Base-by-base conservation (phyloP, 805 yeast species). In the Yamadazyma ubonensis region DNA sequence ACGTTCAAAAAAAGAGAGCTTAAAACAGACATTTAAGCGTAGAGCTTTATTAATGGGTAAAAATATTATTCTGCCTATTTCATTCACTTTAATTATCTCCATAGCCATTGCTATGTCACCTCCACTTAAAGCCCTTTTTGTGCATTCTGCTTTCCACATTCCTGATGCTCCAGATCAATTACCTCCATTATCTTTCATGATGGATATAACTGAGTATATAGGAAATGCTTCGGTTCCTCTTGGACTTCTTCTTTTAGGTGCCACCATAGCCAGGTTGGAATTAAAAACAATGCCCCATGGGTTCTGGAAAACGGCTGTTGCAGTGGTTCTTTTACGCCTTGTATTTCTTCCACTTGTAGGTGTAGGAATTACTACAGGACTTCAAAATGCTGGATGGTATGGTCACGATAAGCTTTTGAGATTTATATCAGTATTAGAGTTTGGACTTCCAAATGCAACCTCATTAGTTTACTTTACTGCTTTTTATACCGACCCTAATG, bases 161-260 rank as follows among this genome's bases (percentile, higher is more conserved):
- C 83, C 76, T 6, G 52, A 74, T 36, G 97, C 97, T 0, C 98
- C 98, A 0, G 98, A 91, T 59, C 70, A 72, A 1, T 69, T 71
- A 41, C 97, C 97, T 0, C 90, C 95, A 0, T 67, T 91, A 21
- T 87, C 87, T 25, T 90, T 90, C 48, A 41, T 90, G 4, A 85
- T 91, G 79, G 96, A 91, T 55, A 78, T 82, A 48, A 71, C 91
- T 0, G 56, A 76, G 2, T 91, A 91, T 55, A 67, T 91, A 6
- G 96, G 96, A 0, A 79, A 79, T 19, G 96, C 96, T 0, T 79
- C 86, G 36, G 96, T 91, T 23, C 98, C 97, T 1, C 61, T 87
- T 42, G 98, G 97, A 0, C 66, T 91, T 44, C 58, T 87, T 32
- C 55, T 91, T 43, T 61, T 91, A 20, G 98, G 98, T 2, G 96